Base-by-base conservation (phyloP, 768 basidiomycete species). In the Calvatia gigantea region DNA sequence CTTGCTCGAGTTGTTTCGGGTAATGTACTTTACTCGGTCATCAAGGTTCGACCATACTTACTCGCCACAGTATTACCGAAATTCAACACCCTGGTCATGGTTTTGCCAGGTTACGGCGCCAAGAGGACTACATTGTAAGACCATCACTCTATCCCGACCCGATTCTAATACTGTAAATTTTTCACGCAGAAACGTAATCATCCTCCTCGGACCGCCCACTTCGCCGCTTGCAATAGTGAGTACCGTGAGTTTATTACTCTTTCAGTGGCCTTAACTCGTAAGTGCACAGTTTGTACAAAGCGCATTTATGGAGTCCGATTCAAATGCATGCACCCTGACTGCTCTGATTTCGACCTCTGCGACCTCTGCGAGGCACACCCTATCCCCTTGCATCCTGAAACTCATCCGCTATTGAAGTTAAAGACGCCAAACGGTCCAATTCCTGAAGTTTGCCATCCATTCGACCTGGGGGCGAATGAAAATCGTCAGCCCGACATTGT, bases 261-360 rank as follows among this genome's bases (percentile, higher is more conserved):
- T 37, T 31, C n/a, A 2, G 8, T 28, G 38, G 33, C 29, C 35
- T 54, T 59, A 37, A 45, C n/a, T 51, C 38, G 27, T 39, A 12
- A 9, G 39, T 42, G 28, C 28, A 38, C 28, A 56, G 54, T 56
- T 23, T 56, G 54, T n/a, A 41, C 54, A 4, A 56, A 33, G 15
- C 54, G 35, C 32, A 56, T 56, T 4, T 23, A 41, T 23, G 54
- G 54, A 21, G 31, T 27, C 19, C 46, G 54, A 21, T 49, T 58
- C 28, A 59, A 89, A 87, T 95, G 93, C 70, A 85, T 91, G 82
- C 84, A 92, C 64, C 76, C 82, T 12, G 70, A 73, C 3, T 95
- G 93, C 70, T 77, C 80, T 0, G 89, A 94, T 67, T 93, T 84
- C 61, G 93, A 95, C 63, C 76, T 94, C 15, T 95, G 92, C 70